Conservation (phyloP, 805 yeast genomes). For the Ogataea populi-albae region DNA sequence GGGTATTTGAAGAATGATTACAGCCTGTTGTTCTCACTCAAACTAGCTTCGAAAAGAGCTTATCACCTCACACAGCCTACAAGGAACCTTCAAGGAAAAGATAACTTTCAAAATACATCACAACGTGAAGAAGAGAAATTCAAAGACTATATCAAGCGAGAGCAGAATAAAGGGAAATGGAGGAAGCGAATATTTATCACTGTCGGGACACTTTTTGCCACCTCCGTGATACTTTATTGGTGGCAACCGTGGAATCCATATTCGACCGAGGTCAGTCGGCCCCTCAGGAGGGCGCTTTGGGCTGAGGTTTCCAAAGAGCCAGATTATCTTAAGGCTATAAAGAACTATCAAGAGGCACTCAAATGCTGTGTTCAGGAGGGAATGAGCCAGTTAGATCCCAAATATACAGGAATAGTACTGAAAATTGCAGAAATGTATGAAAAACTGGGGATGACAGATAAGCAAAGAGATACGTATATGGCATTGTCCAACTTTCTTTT, state of each 20-base stretch:
- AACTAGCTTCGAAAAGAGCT: no score
- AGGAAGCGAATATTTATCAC: slow-evolving; percentile 15
- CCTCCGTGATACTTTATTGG: slow-evolving; percentile 21
- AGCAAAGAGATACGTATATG: slow-evolving; percentile 59
- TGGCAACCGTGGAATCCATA: slow-evolving; percentile 38
- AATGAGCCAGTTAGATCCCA: slow-evolving; percentile 62
- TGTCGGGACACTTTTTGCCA: slow-evolving; percentile 16
- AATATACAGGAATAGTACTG: slow-evolving; percentile 87
- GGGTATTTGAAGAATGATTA: no score
- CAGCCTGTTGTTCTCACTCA: no score
- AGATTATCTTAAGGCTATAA: slow-evolving; percentile 64
- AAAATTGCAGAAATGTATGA: slow-evolving; percentile 88
- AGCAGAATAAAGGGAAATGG: slow-evolving; percentile 14
- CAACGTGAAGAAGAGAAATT: slow-evolving; percentile 7
- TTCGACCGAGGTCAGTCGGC: slow-evolving; percentile 54
- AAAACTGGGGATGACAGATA: slow-evolving; percentile 54
- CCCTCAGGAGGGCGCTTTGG: slow-evolving; percentile 73
- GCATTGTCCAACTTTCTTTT: slow-evolving; percentile 27
- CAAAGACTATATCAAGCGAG: slow-evolving; percentile 7
- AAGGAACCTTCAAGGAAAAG: no score
- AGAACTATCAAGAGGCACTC: slow-evolving; percentile 71
- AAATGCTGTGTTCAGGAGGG: slow-evolving; percentile 54
- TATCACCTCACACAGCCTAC: no score
- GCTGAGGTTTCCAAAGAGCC: slow-evolving; percentile 74
- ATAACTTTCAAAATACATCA: no score